Base-by-base conservation (phyloP, 495 filamentous ascomycete genomes). In the Penicillium alfredii region DNA sequence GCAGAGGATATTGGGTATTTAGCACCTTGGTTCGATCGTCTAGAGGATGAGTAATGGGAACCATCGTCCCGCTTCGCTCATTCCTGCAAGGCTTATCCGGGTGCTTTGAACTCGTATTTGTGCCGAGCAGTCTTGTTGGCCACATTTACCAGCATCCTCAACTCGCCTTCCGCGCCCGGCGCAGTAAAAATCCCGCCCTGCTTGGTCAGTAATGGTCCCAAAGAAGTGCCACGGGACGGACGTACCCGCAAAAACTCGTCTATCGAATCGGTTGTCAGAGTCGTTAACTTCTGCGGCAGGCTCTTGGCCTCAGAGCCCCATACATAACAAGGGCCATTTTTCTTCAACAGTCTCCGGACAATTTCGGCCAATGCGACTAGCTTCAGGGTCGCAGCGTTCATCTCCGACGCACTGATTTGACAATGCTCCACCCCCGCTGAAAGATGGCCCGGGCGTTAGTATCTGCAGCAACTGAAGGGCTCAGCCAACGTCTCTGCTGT, bases 101-200 rank as follows among this genome's bases (percentile, higher is more conserved):
- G n/a, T n/a, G n/a, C n/a, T n/a, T n/a, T n/a, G n/a, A n/a, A n/a
- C n/a, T n/a, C n/a, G n/a, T n/a, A n/a, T n/a, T 26, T 35, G 22
- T 35, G 33, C n/a, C 27, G 27, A 35, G 33, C 14, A 26, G 32
- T 35, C 32, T 35, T 35, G 20, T 35, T 35, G 20, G 32, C 32
- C 13, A 14, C 11, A 8, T 25, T 26, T 12, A 35, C 33, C 8
- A 35, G 33, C 10, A 35, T 35, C 33, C 19, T 35, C 14, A 35
- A 14, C 13, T 26, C 33, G 21, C 22, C 33, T 15, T 24, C 10
- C 11, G 21, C 23, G 4, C 7, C 30, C 13, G 18, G 19, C 27
- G 16, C 4, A 15, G 16, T n/a, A 10, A 24, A 35, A 3, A 25
- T 14, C 20, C 28, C 28, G 14, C 16, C 28, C 34, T 36, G 3